Evolutionary conservation across 345 rosid genomes (phyloP), one percentile per base, ranked within the genome.

Genomic region (Microthlaspi erraticum): DNA sequence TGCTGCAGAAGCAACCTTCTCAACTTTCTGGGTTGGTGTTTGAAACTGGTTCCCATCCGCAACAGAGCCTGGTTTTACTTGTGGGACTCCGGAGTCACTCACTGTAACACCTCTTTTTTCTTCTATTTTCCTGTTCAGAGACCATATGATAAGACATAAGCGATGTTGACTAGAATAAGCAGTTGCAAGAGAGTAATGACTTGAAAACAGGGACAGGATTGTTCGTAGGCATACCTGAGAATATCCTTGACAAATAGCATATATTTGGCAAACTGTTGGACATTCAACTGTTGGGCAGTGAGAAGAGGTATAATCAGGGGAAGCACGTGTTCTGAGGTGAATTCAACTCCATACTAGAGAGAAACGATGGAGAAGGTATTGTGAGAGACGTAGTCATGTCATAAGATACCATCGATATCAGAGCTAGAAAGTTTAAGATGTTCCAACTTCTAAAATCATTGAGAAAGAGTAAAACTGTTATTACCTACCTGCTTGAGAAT

Each of bases 201-300:
- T 54, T 34, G 34, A 46, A 59, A 34, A 38, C 17, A 20, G 13
- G 12, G 53, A 39, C 55, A 3, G 12, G 49, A 26, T 6, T 33
- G 39, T 16, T 29, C 38, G 8, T 41, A 52, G 14, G 26, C 53
- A 51, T 80, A 93, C 99, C 96, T 88, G 75, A 94, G 87, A 64
- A 85, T 67, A 79, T 93, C 96, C 80, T 89, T 93, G 48, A 93
- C 86, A 80, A 93, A 91, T 52, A 76, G 83, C 90, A 93, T 91
- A 78, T 87, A 91, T 78, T 93, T 93, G 32, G 97, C 91, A 76
- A 94, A 94, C 64, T 89, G 97, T 81, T 94, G 96, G 77, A 89
- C 85, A 75, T 85, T 91, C 81, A 94, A 72, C 64, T 89, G 97
- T 73, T 86, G 97, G 75, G 96, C 85, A n/a, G 85, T 94, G 71